Evolutionary conservation across 1,284 basidiomycete genomes (phyloP), one percentile per base, ranked within the genome.

Genomic region (Boletus holoroseus): DNA sequence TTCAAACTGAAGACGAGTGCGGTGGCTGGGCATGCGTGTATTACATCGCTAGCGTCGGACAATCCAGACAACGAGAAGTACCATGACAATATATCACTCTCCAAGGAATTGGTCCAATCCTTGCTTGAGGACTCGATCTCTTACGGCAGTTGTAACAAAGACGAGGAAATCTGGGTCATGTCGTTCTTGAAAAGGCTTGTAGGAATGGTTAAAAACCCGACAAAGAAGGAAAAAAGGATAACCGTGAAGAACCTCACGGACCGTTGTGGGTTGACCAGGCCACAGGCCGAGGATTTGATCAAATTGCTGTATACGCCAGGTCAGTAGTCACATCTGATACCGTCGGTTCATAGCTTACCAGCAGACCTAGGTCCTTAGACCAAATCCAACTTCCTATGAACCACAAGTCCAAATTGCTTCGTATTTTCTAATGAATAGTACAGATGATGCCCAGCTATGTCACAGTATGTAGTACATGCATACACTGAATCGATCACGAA

Each of bases 21-120:
- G 5, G 39, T 62, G 26, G 59, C 47, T 30, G 62, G 61, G 5
- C 63, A 65, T 47, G 66, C 66, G 1, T 66, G 64, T 20, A 55
- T 66, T 44, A 67, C 64, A n/a, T 58, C 64, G 11, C 42, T 41
- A 20, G 28, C 38, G 9, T 22, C 26, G 16, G 54, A 54, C 2
- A 16, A 53, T 27, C 16, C 43, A 20, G 13, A 41, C 3, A 41
- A 55, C 31, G 32, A 32, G 24, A 45, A 15, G 6, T 34, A 53
- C 20, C 28, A 11, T 11, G 44, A 51, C 3, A 67, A 58, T 27
- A n/a, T 49, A 26, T 37, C 45, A 1, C 15, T 44, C 13, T 63
- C 61, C 20, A 62, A 47, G 24, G 46, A 54, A 37, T 32, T 27
- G 5, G 44, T 65, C 3, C 57, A 50, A 16, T 11, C 44, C 4